A percentile compares a stretch with the other conserved stretches of the same genome.
Conservation (phyloP, 2,329 filamentous ascomycete genomes). For the Aureobasidium musti region DNA sequence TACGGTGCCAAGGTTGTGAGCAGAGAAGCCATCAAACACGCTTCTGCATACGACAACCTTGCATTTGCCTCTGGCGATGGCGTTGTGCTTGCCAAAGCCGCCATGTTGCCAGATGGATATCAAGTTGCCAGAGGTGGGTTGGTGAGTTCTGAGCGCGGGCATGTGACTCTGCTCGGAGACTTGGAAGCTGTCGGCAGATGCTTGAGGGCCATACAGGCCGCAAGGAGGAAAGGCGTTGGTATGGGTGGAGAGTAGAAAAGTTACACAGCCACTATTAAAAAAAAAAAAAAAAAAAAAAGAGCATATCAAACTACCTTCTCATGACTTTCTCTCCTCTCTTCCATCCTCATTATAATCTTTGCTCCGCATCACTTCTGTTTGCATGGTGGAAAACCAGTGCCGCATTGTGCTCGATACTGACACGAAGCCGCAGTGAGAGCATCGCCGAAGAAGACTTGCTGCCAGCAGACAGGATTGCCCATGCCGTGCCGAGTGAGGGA, state of each 20-base stretch:
- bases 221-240: slow-evolving; percentile 72
- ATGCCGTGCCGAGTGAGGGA: too few relatives aligned
- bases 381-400: too few relatives aligned
- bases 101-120: slow-evolving; percentile 83
- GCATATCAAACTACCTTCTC: too few relatives aligned
- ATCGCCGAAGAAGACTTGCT: too few relatives aligned
- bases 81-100: slow-evolving; percentile 80
- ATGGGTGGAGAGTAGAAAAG: slow-evolving; percentile 46
- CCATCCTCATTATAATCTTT: too few relatives aligned
- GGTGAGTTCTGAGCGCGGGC: slow-evolving; percentile 78
- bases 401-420: too few relatives aligned
- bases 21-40: slow-evolving; percentile 70
- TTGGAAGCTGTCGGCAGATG: slow-evolving; percentile 76
- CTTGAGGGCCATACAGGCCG: slow-evolving; percentile 67
- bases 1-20: slow-evolving; percentile 75
- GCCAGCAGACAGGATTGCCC: too few relatives aligned
- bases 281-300: too few relatives aligned
- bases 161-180: slow-evolving; percentile 85
- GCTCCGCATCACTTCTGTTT: too few relatives aligned
- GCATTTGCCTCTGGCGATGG: slow-evolving; percentile 87
- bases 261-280: neutral
- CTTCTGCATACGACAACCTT: slow-evolving; percentile 82
- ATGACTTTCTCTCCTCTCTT: too few relatives aligned
- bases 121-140: slow-evolving; percentile 70
- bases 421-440: too few relatives aligned